A percentile compares a stretch with the other conserved stretches of the same genome.
Evolutionary conservation across 2,329 filamentous ascomycete species (phyloP).

Genomic region (Fusarium sp.): DNA sequence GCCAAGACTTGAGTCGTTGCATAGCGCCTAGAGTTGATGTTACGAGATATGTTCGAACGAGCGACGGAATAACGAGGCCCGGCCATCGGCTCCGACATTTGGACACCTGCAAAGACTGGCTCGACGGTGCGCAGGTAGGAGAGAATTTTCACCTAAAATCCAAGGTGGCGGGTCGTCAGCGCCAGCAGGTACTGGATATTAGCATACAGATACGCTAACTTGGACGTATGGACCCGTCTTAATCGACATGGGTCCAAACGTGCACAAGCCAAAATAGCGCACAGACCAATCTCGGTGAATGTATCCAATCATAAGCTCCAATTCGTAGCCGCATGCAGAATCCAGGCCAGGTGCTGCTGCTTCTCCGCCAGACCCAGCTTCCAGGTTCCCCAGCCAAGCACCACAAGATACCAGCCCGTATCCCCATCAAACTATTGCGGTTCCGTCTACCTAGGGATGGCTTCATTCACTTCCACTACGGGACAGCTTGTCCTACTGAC

Average conservation of each 20-base stretch:
- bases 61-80: slow-evolving; percentile 18
- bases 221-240: slow-evolving; percentile 25
- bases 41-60: slow-evolving; percentile 27
- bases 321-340: slow-evolving; percentile 40
- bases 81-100: slow-evolving; percentile 40
- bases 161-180: slow-evolving; percentile 29
- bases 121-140: neutral
- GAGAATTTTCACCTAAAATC: slow-evolving; percentile 37
- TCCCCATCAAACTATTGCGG: slow-evolving; percentile 15
- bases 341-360: slow-evolving; percentile 16
- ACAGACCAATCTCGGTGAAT: slow-evolving; percentile 26
- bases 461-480: slow-evolving; percentile 17
- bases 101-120: slow-evolving; percentile 8
- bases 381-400: slow-evolving; percentile 15
- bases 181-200: slow-evolving; percentile 26
- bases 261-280: slow-evolving; percentile 29
- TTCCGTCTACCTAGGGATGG: slow-evolving; percentile 19
- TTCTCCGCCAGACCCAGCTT: slow-evolving; percentile 10
- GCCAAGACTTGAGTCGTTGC: slow-evolving; percentile 23
- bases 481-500: slow-evolving; percentile 22
- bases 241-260: slow-evolving; percentile 30
- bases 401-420: slow-evolving; percentile 1
- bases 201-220: slow-evolving; percentile 23
- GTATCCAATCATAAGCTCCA: slow-evolving; percentile 36
- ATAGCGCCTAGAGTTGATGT: slow-evolving; percentile 25